Base-by-base conservation (phyloP, 78 protist genomes). In the Polysphondylium violaceum region DNA sequence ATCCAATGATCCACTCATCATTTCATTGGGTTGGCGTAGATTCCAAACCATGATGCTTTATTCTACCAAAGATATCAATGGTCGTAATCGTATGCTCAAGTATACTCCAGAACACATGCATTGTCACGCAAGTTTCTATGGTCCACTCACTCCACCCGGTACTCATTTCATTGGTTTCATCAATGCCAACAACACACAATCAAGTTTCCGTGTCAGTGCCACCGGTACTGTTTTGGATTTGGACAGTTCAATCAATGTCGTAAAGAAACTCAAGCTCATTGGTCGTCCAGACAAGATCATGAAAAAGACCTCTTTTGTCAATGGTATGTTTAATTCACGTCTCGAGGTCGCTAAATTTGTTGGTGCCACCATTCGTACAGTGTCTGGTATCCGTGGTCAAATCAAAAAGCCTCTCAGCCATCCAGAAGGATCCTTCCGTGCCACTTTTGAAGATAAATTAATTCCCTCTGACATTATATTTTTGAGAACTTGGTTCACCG, bases 51-150 rank as follows among this genome's bases (percentile, higher is more conserved):
- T 97, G 77, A 96, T 95, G 14, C 55, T 96, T 27, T 97, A 92
- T 75, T 77, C 94, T 19, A 79, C 85, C 64, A 69, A 83, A 65
- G 99, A 98, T 87, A 86, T 85, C 31, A 95, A 87, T 76, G 88
- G 87, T 25, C 93, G 99, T 61, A 67, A 93, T 67, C 95, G 99
- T 51, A 67, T 94, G 95, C 40, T 99, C 61, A 99, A 99, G 86
- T 98, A 98, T 95, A 98, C 99, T 1, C 99, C 99, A 2, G 95
- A 94, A 69, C 99, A 98, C 94, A 94, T 98, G 97, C 99, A 99
- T 88, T 99, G 99, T 94, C 38, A 83, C 25, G 99, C 98, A 8
- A 50, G 95, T 25, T 96, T 98, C 72, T 98, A 81, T 72, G 99
- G 97, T 8, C 98, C 98, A 11, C 5, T 94, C 19, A 76, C 95